Base-by-base conservation (phyloP, 2,329 filamentous ascomycete species). In the Cladosporium sp. region DNA sequence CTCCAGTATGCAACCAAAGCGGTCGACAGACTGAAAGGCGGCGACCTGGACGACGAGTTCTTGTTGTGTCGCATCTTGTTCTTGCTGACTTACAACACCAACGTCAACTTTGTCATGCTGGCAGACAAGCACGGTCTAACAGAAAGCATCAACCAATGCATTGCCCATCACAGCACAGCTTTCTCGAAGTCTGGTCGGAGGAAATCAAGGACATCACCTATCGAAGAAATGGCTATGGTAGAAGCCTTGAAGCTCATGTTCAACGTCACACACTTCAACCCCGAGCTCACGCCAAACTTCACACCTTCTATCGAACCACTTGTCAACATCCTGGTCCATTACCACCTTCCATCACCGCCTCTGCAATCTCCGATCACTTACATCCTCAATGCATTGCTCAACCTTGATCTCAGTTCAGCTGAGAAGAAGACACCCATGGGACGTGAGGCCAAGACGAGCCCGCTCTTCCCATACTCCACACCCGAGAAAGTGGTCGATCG, bases 221-320 rank as follows among this genome's bases (percentile, higher is more conserved):
- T 93, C 84, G 88, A 90, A 69, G 88, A 90, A 66, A 88, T 94
- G 86, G 92, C 93, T 0, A 83, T 98, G 44, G 84, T 84, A 10
- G 94, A 98, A 77, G 94, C 91, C 0, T 81, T 95, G 59, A 97
- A 96, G 74, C 83, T 98, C 49, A 80, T 96, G 61, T 98, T 96
- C 83, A 97, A 97, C 77, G 83, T 97, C 62, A 91, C 90, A 1
- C 89, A 93, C 72, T 88, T 89, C 72, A 90, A 89, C 72, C 86
- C 88, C 4, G 83, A 88, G 50, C 83, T 89, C 29, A 78, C 80
- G 5, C 76, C 81, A 0, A 79, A 82, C 0, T 96, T 97, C 74
- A 87, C 87, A 1, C 80, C 85, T 26, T 87, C 89, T 2, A 84
- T 96, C 50, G 84, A 88, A 12, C 83, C 88, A 66, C 86, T 98